Percentiles rank a stretch among this genome's conserved stretches.
Conservation (phyloP, 2,329 filamentous ascomycete genomes). For the Fusarium sp. region DNA sequence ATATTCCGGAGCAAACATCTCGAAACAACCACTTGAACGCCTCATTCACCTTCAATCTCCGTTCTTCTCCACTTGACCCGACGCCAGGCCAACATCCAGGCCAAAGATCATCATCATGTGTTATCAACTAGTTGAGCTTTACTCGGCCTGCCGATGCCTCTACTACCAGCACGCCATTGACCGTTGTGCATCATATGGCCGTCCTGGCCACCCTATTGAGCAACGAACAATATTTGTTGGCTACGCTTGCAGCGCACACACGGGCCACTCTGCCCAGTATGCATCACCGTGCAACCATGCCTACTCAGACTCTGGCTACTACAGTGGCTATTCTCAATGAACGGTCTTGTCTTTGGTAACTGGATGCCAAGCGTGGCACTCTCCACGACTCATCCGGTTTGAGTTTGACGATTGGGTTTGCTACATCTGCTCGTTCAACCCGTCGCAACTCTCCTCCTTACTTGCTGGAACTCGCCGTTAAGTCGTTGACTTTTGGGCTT, state of each 20-base stretch:
- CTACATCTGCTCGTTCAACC: constrained; percentile 62
- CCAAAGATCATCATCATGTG: constrained; percentile 72
- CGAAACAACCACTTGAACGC: constrained; percentile 12
- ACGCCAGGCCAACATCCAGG: constrained; percentile 30
- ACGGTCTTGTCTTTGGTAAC: constrained; percentile 65
- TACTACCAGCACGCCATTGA: constrained; percentile 92
- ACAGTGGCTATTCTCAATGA: constrained; percentile 66
- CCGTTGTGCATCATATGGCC: constrained; percentile 80
- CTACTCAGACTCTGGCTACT: constrained; percentile 68
- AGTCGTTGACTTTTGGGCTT: constrained; percentile 53
- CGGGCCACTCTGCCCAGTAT: constrained; percentile 53
- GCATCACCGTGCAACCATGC: constrained; percentile 50
- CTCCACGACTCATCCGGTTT: constrained; percentile 57
- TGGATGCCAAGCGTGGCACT: constrained; percentile 58
- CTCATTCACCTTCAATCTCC: constrained; percentile 13
- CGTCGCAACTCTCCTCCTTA: constrained; percentile 63
- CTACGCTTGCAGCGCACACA: constrained; percentile 72
- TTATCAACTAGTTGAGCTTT: constrained; percentile 86
- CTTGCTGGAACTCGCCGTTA: constrained; percentile 59
- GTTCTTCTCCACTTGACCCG: constrained; percentile 15
- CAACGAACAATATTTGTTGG: constrained; percentile 85
- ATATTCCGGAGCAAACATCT: constrained; percentile 13
- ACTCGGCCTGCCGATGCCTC: constrained; percentile 86
- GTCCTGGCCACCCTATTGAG: constrained; percentile 77
- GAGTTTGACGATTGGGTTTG: constrained; percentile 60